These are phyloP conservation scores for Epichloe uncinata DNA, from an alignment of 2,329 filamentous ascomycete genomes.

Conservation along the genomic window DNA sequence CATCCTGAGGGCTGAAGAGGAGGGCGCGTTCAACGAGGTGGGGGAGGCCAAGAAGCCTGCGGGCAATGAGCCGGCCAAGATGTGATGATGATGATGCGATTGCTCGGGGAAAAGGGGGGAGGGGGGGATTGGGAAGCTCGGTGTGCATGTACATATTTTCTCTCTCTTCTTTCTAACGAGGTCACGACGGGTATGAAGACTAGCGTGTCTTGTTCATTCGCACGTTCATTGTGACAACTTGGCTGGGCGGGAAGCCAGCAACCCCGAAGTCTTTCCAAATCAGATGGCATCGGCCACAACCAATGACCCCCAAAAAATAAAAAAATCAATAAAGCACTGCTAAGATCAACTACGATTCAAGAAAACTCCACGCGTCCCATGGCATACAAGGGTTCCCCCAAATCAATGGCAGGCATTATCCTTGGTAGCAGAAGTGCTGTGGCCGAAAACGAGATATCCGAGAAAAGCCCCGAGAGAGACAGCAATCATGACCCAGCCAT, in stretches of 20 bases:
- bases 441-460: constrained; percentile 74
- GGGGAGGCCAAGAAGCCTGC: constrained; percentile 14
- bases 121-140: neutral
- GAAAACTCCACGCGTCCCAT: no score
- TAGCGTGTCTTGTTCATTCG: neutral
- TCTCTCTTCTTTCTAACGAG: neutral
- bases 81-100: constrained; percentile 10
- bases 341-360: no score
- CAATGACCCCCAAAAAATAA: no score
- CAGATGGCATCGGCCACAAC: no score
- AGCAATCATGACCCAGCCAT: constrained; percentile 91
- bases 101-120: no score
- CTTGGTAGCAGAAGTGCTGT: constrained; percentile 58
- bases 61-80: constrained; percentile 19
- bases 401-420: no score
- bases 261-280: no score
- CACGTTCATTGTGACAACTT: no score
- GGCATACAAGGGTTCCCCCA: no score
- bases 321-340: no score
- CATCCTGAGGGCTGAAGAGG: constrained; percentile 30
- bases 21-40: constrained; percentile 34
- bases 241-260: no score
- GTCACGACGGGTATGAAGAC: neutral
- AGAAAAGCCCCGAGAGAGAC: constrained; percentile 81
- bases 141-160: neutral